phyloP scores from a whole-genome alignment of 192 early-diverging fungal species.

The Phycomyces nitens region DNA sequence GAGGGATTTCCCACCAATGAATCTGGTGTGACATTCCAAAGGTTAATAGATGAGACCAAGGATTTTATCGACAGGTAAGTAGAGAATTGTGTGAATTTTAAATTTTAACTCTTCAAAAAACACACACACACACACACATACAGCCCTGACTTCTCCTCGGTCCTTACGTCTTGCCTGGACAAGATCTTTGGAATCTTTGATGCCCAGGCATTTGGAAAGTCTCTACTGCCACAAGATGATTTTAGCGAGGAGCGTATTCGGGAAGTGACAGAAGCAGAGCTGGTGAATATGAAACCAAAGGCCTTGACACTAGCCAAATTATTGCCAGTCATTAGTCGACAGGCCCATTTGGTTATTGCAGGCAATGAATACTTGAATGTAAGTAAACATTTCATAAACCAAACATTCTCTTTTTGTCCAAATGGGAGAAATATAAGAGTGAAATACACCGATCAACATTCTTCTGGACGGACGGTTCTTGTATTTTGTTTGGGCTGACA shows the following conservation, averaged over 20 bases:
- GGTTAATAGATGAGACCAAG: constrained; percentile 80
- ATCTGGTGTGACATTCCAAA: constrained; percentile 48
- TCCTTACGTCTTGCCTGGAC: constrained; percentile 38
- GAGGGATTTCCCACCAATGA: constrained; percentile 7
- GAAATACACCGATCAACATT: no score
- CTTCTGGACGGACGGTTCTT: no score
- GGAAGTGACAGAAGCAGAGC: constrained; percentile 55
- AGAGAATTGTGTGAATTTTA: background rate
- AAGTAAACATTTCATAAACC: constrained; percentile 10
- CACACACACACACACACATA: constrained; percentile 3
- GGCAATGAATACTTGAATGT: constrained; percentile 72
- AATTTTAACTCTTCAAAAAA: no score
- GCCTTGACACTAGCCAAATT: constrained; percentile 58
- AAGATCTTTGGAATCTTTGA: constrained; percentile 43
- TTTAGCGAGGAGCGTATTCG: constrained; percentile 33
- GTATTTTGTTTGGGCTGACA: background rate
- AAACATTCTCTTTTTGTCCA: background rate
- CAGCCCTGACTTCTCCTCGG: constrained; percentile 48
- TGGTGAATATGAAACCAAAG: constrained; percentile 31
- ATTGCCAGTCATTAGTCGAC: constrained; percentile 62
- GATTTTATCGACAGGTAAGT: constrained; percentile 82
- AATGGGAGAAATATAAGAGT: background rate
- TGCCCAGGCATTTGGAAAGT: constrained; percentile 33
- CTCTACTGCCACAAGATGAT: constrained; percentile 33
- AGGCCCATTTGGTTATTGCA: constrained; percentile 70